phyloP scores from a whole-genome alignment of 2,329 filamentous ascomycete species.

The Alternaria ventricosa region DNA sequence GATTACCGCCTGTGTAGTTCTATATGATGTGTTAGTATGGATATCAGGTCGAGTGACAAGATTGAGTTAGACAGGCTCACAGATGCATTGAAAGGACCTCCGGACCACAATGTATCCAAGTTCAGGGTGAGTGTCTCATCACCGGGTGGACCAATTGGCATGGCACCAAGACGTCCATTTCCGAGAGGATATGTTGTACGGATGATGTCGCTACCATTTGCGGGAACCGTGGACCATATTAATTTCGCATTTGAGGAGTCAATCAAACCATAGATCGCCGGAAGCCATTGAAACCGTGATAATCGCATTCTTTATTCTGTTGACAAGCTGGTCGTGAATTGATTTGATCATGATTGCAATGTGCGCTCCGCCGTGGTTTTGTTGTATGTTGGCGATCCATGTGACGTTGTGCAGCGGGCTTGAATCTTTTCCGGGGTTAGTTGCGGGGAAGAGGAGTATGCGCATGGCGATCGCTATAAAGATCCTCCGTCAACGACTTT shows the following conservation, averaged over 20 bases:
- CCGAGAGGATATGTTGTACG: constrained; percentile 54
- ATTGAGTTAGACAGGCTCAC: too few species aligned
- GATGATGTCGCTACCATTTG: constrained; percentile 30
- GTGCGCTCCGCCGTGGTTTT: background rate
- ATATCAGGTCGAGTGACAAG: too few species aligned
- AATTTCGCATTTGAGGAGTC: constrained; percentile 18
- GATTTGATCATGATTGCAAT: rapidly evolving
- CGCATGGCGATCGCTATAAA: constrained; percentile 2
- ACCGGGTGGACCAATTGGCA: constrained; percentile 54
- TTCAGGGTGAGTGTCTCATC: constrained; percentile 56
- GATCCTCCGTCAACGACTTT: constrained; percentile 6
- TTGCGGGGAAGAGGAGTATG: constrained; percentile 7
- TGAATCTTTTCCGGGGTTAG: background rate
- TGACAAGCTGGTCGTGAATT: rapidly evolving
- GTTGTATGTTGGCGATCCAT: background rate
- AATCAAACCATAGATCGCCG: background rate
- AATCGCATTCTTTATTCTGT: background rate
- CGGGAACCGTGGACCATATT: constrained; percentile 28
- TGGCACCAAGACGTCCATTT: constrained; percentile 57
- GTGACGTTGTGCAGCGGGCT: background rate
- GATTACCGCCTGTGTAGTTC: constrained; percentile 59
- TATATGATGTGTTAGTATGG: constrained; percentile 17
- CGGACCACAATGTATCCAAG: constrained; percentile 59
- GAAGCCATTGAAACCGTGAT: background rate
- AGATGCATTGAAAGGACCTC: constrained; percentile 56